Evolutionary conservation across 2,329 filamentous ascomycete species (phyloP).

Genomic region (Colletotrichum spaethianum): DNA sequence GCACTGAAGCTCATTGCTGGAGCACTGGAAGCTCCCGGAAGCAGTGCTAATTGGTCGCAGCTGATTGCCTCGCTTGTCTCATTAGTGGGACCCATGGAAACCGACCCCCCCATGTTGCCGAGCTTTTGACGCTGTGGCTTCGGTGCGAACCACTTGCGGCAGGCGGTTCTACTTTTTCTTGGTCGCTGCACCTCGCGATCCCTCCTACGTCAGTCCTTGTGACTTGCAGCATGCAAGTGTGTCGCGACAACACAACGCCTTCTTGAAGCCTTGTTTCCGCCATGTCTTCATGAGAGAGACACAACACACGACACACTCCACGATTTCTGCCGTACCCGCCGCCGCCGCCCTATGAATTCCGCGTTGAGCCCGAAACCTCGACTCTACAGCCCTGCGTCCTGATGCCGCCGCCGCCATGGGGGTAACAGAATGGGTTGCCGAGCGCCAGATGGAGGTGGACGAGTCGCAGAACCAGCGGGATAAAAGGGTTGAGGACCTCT

Average conservation of each 20-base stretch:
- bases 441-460: conserved; percentile 75
- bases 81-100: conserved; percentile 28
- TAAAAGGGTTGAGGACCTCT: conserved; percentile 85
- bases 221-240: conserved; percentile 39
- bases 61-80: conserved; percentile 41
- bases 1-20: conserved; percentile 26
- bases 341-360: conserved; percentile 41
- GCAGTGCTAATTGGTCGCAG: conserved; percentile 38
- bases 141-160: conserved; percentile 38
- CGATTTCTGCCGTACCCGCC: not conserved
- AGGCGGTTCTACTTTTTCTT: conserved; percentile 41
- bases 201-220: conserved; percentile 40
- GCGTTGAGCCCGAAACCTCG: conserved; percentile 50
- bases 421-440: conserved; percentile 65
- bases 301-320: not conserved
- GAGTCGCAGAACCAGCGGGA: conserved; percentile 86
- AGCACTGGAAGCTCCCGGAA: conserved; percentile 32
- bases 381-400: conserved; percentile 41
- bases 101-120: conserved; percentile 27
- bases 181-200: conserved; percentile 40
- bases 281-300: conserved; percentile 35
- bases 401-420: conserved; percentile 53
- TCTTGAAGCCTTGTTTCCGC: conserved; percentile 16
- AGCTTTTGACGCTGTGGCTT: conserved; percentile 42
- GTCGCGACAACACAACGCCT: conserved; percentile 34